Evolutionary conservation across 768 basidiomycete genomes (phyloP).

Genomic region (Hypholoma sublateritium): DNA sequence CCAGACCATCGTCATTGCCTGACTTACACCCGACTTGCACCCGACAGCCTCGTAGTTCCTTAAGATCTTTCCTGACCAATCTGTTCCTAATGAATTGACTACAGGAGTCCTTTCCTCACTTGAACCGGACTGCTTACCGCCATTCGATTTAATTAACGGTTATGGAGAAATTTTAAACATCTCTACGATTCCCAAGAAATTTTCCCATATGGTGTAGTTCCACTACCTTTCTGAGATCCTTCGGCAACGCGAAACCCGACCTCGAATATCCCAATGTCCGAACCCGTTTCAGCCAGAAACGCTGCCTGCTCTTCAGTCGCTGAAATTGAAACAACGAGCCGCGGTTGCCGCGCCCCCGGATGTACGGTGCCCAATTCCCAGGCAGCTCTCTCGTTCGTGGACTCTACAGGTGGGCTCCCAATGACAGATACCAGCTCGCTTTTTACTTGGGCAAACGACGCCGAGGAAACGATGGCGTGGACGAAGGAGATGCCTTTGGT

Average conservation of each 20-base stretch:
- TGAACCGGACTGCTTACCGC: too few relatives aligned
- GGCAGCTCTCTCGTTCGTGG: constrained; percentile 20
- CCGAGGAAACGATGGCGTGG: constrained; percentile 35
- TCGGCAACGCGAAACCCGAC: constrained; percentile 45
- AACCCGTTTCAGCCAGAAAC: constrained; percentile 26
- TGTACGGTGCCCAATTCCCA: constrained; percentile 44
- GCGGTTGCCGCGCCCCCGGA: constrained; percentile 4
- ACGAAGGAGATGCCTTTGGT: constrained; percentile 52
- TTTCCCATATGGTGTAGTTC: constrained; percentile 49
- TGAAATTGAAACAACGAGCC: constrained; percentile 37
- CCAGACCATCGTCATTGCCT: too few relatives aligned
- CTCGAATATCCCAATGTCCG: constrained; percentile 45
- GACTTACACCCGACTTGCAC: too few relatives aligned
- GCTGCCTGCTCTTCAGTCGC: constrained; percentile 26
- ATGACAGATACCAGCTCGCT: constrained; percentile 48
- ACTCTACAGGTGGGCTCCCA: constrained; percentile 36
- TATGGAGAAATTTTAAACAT: too few relatives aligned
- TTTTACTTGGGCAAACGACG: constrained; percentile 28
- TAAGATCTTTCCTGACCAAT: too few relatives aligned
- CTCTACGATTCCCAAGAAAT: constrained; percentile 34
- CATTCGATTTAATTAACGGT: too few relatives aligned
- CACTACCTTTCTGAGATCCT: constrained; percentile 26
- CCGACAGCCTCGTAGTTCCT: too few relatives aligned
- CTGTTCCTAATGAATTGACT: too few relatives aligned
- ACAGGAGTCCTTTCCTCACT: too few relatives aligned